Base-by-base conservation (phyloP, 805 yeast genomes). In the Suhomyces kilbournensis region DNA sequence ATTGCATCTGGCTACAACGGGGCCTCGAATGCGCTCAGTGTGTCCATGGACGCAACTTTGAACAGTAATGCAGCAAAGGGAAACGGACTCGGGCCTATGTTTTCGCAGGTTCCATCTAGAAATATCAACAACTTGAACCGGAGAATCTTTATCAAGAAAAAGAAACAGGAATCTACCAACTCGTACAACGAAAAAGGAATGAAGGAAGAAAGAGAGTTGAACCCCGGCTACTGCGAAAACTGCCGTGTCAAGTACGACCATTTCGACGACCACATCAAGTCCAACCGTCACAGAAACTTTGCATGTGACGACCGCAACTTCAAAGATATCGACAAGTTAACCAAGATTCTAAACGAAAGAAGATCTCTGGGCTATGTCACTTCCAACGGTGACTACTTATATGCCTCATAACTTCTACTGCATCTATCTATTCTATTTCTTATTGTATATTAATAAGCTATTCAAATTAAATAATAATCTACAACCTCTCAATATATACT, bases 201-300 rank as follows among this genome's bases (percentile, higher is more conserved):
- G 17, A 64, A 60, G 51, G 68, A 66, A 35, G 67, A 66, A 48
- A 50, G 57, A 22, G 77, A 72, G 38, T 51, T 64, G 44, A 70
- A 69, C 48, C 80, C 93, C 0, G 97, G 97, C 0, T 92, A 89
- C 68, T 93, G 99, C 71, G 99, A 93, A 66, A 93, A 93, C 64
- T 93, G 99, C 69, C 77, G 93, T 22, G 87, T 86, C 54, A 85
- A 85, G 64, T 93, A 88, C 65, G 92, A 88, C 48, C 82, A 83
- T 58, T 85, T 91, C 62, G 88, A 84, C 23, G 88, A 82, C 52
- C 99, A 93, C 66, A 80, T 90, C 40, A 61, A 63, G 26, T 78
- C 90, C 22, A 80, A 79, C 34, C 81, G 85, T 57, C 99, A 93
- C 66, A 76, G 87, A 47, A 80, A 82, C 50, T 92, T 90, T 72